Percentiles rank a stretch among this genome's conserved stretches.
These are phyloP conservation scores for Geosmithia putterillii DNA, from an alignment of 2,329 filamentous ascomycete genomes.

Conservation along the genomic window DNA sequence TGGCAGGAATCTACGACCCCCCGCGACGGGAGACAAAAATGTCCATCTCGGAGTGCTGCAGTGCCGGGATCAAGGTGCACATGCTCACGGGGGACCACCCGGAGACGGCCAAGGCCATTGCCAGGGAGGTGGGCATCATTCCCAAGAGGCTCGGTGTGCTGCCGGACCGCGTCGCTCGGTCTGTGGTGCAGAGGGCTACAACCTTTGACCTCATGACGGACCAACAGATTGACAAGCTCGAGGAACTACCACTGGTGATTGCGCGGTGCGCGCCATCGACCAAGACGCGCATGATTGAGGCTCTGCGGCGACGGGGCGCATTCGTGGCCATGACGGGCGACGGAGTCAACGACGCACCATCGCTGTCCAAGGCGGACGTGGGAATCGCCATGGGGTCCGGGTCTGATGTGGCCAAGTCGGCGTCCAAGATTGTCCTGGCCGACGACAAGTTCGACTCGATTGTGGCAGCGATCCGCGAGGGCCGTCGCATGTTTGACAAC, in stretches of 20 bases:
- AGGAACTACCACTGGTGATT: slow-evolving; percentile 53
- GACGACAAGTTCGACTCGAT: slow-evolving; percentile 65
- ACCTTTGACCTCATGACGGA: slow-evolving; percentile 64
- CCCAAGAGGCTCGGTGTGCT: slow-evolving; percentile 48
- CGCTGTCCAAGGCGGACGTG: slow-evolving; percentile 55
- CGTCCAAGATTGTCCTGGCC: slow-evolving; percentile 54
- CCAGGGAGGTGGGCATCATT: slow-evolving; percentile 67
- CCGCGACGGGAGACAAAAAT: slow-evolving; percentile 68
- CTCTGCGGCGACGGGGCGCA: slow-evolving; percentile 51
- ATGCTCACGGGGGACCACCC: slow-evolving; percentile 80
- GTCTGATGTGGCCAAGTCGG: slow-evolving; percentile 60
- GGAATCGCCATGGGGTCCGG: slow-evolving; percentile 62
- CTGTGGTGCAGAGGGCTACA: slow-evolving; percentile 62
- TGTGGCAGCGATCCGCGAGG: slow-evolving; percentile 59
- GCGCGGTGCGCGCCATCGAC: slow-evolving; percentile 59
- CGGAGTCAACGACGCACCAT: slow-evolving; percentile 59
- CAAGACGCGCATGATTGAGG: slow-evolving; percentile 66
- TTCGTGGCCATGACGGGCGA: slow-evolving; percentile 64
- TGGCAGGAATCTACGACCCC: slow-evolving; percentile 78
- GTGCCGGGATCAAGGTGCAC: slow-evolving; percentile 66
- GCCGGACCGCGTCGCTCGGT: slow-evolving; percentile 48
- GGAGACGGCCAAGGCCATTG: slow-evolving; percentile 67
- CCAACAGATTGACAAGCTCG: slow-evolving; percentile 49
- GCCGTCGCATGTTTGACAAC: slow-evolving; percentile 59
- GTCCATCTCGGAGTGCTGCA: slow-evolving; percentile 57